Percentiles rank a stretch among this genome's conserved stretches.
phyloP scores from a whole-genome alignment of 257 asterid genomes.

The Sherardia arvensis region DNA sequence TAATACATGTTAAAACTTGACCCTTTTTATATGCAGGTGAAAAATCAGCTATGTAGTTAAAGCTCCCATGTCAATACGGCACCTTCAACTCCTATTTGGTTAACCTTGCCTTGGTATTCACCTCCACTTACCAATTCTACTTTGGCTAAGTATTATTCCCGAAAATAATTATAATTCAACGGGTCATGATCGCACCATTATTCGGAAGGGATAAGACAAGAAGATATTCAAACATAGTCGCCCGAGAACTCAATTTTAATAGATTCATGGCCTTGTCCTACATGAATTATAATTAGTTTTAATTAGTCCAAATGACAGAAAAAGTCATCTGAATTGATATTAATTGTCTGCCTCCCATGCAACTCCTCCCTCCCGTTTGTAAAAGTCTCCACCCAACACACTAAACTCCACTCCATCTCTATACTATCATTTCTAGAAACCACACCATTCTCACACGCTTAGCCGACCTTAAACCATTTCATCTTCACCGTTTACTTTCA shows the following conservation, averaged over 20 bases:
- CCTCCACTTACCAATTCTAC: too few relatives aligned
- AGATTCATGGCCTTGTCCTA: constrained; percentile 1
- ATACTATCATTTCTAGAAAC: neutral
- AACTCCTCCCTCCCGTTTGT: neutral
- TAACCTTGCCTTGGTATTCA: too few relatives aligned
- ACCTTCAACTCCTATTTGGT: too few relatives aligned
- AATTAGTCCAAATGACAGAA: neutral
- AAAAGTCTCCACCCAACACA: neutral
- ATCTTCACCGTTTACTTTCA: too few relatives aligned
- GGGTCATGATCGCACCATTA: neutral
- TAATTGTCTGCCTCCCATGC: neutral
- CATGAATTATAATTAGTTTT: neutral
- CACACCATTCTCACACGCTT: neutral
- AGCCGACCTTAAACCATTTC: neutral
- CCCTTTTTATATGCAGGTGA: too few relatives aligned
- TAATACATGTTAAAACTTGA: too few relatives aligned
- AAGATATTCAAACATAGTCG: neutral
- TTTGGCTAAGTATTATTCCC: too few relatives aligned
- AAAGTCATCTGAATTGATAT: neutral
- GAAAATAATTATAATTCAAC: too few relatives aligned
- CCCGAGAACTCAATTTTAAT: neutral
- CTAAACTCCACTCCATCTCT: neutral
- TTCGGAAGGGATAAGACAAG: neutral
- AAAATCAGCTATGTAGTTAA: too few relatives aligned
- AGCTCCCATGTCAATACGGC: too few relatives aligned